Base-by-base conservation (phyloP, 2,329 filamentous ascomycete genomes). In the Stemphylium lycopersici region DNA sequence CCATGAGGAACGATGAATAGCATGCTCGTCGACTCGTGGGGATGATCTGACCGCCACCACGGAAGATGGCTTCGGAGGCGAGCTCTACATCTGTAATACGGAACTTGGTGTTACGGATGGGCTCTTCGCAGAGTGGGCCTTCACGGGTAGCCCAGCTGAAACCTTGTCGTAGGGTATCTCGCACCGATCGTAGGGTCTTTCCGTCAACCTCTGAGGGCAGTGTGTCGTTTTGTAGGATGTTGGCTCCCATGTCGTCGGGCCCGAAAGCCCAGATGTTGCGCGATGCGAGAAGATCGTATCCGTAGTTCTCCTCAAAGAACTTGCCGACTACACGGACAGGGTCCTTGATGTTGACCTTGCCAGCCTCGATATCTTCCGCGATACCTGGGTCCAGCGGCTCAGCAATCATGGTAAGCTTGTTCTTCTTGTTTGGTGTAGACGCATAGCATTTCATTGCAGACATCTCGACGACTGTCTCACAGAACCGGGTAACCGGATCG, bases 261-360 rank as follows among this genome's bases (percentile, higher is more conserved):
- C 95, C 95, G 78, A 99, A 99, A 1, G 95, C 95, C 95, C 95
- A 99, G 70, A 99, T 96, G 72, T 93, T 97, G 68, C 95, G 85
- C 20, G 91, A 91, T 12, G 95, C 93, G 58, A 99, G 83, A 67
- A 97, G 86, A 78, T 99, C 95, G 89, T 96, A 99, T 52, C 93
- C 93, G 73, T 99, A 96, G 62, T 91, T 95, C 58, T 96, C 91
- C 74, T 98, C 93, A 69, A 99, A 98, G 80, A 96, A 98, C 70
- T 95, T 96, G 67, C 93, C 93, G 37, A 96, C 95, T 72, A 93
- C 93, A 52, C 93, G 88, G 38, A 95, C 90, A 2, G 95, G 93
- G 66, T 98, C 93, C 60, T 90, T 91, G 78, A 99, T 97, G 69
- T 86, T 92, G 66, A 99, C 93, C 50, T 85, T 88, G 22, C 93